phyloP scores from a whole-genome alignment of 768 basidiomycete genomes.

The Pleurotus cornucopiae region DNA sequence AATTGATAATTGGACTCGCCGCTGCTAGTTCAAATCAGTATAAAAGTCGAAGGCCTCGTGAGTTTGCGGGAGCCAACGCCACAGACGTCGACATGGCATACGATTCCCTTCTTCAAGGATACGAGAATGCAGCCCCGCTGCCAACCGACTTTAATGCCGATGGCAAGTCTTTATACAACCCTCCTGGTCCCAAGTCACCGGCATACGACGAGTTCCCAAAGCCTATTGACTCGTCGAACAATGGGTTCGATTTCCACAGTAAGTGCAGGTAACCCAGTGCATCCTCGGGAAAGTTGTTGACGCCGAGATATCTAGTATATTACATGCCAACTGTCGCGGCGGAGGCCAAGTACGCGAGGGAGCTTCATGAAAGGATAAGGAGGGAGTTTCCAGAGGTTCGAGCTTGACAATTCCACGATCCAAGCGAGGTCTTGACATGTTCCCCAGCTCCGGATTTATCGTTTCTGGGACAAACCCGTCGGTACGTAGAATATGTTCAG shows the following conservation, averaged over 20 bases:
- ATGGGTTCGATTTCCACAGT: conserved; percentile 77
- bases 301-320: conserved; percentile 41
- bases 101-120: conserved; percentile 33
- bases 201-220: conserved; percentile 52
- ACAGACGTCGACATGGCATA: not conserved
- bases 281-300: not conserved
- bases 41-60: too few species aligned
- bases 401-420: not conserved
- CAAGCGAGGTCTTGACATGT: not conserved
- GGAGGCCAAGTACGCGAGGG: conserved; percentile 44
- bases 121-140: conserved; percentile 35
- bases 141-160: conserved; percentile 45
- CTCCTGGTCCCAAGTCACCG: conserved; percentile 38
- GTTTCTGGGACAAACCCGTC: conserved; percentile 57
- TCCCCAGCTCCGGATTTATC: conserved; percentile 54
- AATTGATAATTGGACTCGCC: not conserved
- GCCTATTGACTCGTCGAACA: conserved; percentile 47
- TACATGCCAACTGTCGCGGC: conserved; percentile 44
- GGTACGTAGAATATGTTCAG: conserved; percentile 31
- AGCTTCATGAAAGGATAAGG: conserved; percentile 55
- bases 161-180: conserved; percentile 53
- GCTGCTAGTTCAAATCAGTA: not conserved
- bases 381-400: conserved; percentile 68
- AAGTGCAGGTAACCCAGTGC: conserved; percentile 18
- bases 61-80: too few species aligned